Conservation (phyloP, 2,329 filamentous ascomycete species). For the Fonsecaea nubica region DNA sequence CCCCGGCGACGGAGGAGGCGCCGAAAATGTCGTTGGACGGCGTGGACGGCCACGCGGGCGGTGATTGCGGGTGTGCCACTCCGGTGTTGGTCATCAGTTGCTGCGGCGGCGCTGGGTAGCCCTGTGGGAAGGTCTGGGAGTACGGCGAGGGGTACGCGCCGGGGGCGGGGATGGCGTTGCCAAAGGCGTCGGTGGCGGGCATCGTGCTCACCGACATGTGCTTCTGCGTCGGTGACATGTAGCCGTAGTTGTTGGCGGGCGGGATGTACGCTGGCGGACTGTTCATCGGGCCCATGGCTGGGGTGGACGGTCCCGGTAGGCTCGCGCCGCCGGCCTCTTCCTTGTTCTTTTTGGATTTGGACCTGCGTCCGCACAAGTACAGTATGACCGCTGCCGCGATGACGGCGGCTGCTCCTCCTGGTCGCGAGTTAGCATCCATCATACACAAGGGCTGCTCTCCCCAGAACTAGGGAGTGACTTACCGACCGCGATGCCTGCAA, state of each 20-base stretch:
- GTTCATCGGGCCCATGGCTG: constrained; percentile 11
- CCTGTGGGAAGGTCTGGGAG: neutral
- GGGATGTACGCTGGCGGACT: constrained; percentile 23
- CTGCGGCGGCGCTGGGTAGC: constrained; percentile 10
- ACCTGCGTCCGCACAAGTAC: constrained; percentile 29
- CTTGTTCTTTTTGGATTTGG: constrained; percentile 1
- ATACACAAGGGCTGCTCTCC: neutral
- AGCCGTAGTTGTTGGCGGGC: constrained; percentile 15
- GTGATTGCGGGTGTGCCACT: constrained; percentile 3
- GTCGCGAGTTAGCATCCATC: neutral
- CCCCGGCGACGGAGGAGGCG: neutral
- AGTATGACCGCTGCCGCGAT: constrained; percentile 20
- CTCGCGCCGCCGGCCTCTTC: neutral
- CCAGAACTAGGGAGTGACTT: neutral
- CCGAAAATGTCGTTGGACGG: constrained; percentile 25
- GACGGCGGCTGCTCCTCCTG: constrained; percentile 23
- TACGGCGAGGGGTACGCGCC: constrained; percentile 1
- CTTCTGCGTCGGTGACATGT: constrained; percentile 25
- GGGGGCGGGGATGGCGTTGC: constrained; percentile 15
- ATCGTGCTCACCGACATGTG: constrained; percentile 19
- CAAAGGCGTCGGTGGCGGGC: constrained; percentile 27
- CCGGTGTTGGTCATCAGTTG: neutral
- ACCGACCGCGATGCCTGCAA: constrained; percentile 31
- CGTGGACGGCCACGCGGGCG: constrained; percentile 8
- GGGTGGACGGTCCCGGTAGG: neutral